phyloP scores from a whole-genome alignment of 169 alveolate species.

The Neospora caninum region DNA sequence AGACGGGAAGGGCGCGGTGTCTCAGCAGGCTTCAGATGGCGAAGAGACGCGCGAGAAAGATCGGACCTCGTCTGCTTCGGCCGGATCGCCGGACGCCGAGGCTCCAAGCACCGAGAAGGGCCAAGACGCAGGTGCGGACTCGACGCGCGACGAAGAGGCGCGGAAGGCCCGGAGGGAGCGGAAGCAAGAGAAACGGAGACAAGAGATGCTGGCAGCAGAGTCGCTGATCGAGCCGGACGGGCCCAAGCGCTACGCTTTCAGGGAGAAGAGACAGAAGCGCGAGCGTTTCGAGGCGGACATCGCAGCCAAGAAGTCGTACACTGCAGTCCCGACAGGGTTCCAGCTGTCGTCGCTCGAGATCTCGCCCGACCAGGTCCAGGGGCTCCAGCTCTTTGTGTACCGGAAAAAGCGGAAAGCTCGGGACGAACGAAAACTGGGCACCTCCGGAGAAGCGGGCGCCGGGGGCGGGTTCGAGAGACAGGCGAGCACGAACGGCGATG shows the following conservation, averaged over 20 bases:
- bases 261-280: slow-evolving; percentile 36
- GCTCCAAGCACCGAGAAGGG: neutral
- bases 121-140: neutral
- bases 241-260: slow-evolving; percentile 1
- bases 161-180: neutral
- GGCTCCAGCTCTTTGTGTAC: slow-evolving; percentile 33
- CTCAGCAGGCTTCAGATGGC: neutral
- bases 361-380: slow-evolving; percentile 26
- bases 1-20: neutral
- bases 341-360: neutral
- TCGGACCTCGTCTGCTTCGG: neutral
- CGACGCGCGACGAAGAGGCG: neutral
- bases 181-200: neutral
- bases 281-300: slow-evolving; percentile 36
- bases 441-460: neutral
- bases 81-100: neutral
- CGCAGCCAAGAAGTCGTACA: slow-evolving; percentile 13
- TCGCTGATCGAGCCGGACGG: neutral
- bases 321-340: slow-evolving; percentile 25
- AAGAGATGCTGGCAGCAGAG: neutral
- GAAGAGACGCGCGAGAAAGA: neutral
- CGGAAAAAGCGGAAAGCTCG: slow-evolving; percentile 3
- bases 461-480: neutral
- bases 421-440: neutral
- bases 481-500: neutral